A percentile compares a stretch with the other conserved stretches of the same genome.
Conservation (phyloP, 2,329 filamentous ascomycete species). For the Clonostachys byssicola region DNA sequence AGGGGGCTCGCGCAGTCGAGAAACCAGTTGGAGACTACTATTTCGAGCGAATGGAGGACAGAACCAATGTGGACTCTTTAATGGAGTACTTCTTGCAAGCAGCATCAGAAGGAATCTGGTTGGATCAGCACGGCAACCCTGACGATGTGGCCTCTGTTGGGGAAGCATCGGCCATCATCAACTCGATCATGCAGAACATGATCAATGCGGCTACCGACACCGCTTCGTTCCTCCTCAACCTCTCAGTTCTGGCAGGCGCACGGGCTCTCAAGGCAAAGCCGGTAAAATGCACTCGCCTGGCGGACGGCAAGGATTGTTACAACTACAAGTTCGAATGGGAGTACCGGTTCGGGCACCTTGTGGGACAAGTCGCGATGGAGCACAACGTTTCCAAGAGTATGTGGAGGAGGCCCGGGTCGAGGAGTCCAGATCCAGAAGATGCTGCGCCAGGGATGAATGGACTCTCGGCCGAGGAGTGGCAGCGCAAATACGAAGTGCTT, state of each 20-base stretch:
- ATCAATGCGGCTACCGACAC: conserved; percentile 43
- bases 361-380: conserved; percentile 47
- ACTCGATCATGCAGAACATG: conserved; percentile 48
- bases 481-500: conserved; percentile 50
- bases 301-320: conserved; percentile 32
- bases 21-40: conserved; percentile 11
- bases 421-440: conserved; percentile 4
- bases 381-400: conserved; percentile 38
- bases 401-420: conserved; percentile 25
- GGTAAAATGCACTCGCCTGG: conserved; percentile 34
- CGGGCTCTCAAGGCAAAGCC: conserved; percentile 40
- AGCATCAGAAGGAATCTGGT: conserved; percentile 46
- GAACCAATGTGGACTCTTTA: conserved; percentile 54
- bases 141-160: conserved; percentile 39
- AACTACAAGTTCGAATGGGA: conserved; percentile 51
- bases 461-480: conserved; percentile 38
- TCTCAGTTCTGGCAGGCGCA: conserved; percentile 52
- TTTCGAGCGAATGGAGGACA: conserved; percentile 33
- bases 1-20: too few species aligned
- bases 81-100: conserved; percentile 48
- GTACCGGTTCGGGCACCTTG: conserved; percentile 47
- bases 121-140: conserved; percentile 36
- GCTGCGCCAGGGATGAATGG: conserved; percentile 3
- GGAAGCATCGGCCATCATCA: conserved; percentile 50
- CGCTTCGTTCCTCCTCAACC: conserved; percentile 54